phyloP scores from a whole-genome alignment of 192 early-diverging fungal species.

The Entrophospora sp. region DNA sequence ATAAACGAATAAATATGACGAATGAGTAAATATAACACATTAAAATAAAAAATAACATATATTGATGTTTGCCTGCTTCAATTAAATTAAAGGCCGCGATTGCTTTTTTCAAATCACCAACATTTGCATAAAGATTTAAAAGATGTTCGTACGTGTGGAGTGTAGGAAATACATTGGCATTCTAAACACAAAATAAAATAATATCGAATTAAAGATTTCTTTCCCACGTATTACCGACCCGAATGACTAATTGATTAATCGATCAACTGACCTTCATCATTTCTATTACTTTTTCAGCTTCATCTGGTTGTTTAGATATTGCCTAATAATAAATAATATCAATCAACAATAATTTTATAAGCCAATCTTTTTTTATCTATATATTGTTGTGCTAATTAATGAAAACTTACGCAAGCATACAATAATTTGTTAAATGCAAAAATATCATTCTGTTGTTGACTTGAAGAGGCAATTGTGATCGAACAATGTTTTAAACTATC shows the following conservation, averaged over 20 bases:
- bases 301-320: too few species aligned
- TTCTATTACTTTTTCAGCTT: too few species aligned
- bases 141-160: conserved; percentile 64
- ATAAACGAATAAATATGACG: too few species aligned
- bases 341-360: background rate
- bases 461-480: too few species aligned
- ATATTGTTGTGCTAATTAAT: too few species aligned
- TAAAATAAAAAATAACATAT: background rate
- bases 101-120: conserved; percentile 50
- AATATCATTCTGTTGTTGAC: too few species aligned
- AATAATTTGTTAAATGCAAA: conserved; percentile 2
- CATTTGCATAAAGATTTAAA: conserved; percentile 69
- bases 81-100: conserved; percentile 59
- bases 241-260: too few species aligned
- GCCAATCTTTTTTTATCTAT: too few species aligned
- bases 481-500: too few species aligned
- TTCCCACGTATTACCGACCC: too few species aligned
- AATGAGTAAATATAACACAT: too few species aligned
- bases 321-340: background rate
- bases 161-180: conserved; percentile 56
- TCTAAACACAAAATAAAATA: conserved; percentile 20
- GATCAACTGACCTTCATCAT: too few species aligned
- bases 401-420: conserved; percentile 3
- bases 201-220: background rate
- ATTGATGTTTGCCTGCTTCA: conserved; percentile 32